These are phyloP conservation scores for Psilocybe sp. DNA, from an alignment of 768 basidiomycete genomes.

Conservation along the genomic window DNA sequence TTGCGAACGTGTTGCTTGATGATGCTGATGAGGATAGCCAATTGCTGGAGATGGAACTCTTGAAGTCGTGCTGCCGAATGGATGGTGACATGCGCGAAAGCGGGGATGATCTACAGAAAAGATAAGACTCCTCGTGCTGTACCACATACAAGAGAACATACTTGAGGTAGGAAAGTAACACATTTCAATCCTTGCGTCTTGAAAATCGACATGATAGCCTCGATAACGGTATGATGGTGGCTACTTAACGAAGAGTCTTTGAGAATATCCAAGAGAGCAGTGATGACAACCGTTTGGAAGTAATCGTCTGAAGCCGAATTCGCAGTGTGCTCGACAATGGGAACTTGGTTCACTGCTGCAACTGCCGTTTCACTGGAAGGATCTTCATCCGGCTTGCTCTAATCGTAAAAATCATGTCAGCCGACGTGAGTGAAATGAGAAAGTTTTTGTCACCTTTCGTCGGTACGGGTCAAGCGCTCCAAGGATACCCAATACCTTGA, in stretches of 20 bases:
- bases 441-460: conserved; percentile 62
- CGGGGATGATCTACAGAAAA: conserved; percentile 78
- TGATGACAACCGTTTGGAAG: conserved; percentile 95
- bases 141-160: conserved; percentile 24
- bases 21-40: conserved; percentile 92
- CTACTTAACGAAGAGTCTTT: conserved; percentile 84
- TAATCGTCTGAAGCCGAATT: conserved; percentile 84
- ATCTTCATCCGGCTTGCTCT: conserved; percentile 67
- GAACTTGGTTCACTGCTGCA: conserved; percentile 65
- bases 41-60: conserved; percentile 92
- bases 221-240: conserved; percentile 91
- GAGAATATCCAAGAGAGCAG: conserved; percentile 79
- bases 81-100: conserved; percentile 86
- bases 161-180: conserved; percentile 92
- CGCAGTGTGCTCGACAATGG: conserved; percentile 58
- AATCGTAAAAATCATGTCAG: conserved; percentile 3
- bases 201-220: conserved; percentile 98
- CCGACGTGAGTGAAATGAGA: neutral
- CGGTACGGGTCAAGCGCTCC: conserved; percentile 96
- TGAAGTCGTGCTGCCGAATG: conserved; percentile 79
- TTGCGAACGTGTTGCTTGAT: conserved; percentile 97
- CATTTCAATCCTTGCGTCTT: conserved; percentile 97
- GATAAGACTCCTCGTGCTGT: conserved; percentile 6
- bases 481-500: conserved; percentile 93
- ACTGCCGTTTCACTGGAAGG: conserved; percentile 55